Conservation (phyloP, 2,329 filamentous ascomycete species). For the Tolypocladium cylindrosporum region DNA sequence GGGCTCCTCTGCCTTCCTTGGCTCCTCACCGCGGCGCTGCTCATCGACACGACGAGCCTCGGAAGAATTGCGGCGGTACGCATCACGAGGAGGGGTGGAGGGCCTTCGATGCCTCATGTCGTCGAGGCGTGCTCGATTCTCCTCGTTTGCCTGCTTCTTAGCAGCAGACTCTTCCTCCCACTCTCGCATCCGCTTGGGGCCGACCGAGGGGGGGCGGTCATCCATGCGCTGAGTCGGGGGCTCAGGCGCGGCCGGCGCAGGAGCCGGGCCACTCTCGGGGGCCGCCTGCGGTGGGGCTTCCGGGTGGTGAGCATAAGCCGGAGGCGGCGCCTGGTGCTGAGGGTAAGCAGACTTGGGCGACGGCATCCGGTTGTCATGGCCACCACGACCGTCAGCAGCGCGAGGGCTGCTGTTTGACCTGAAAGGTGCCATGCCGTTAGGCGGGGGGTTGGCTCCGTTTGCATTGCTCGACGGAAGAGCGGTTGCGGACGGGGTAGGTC, state of each 20-base stretch:
- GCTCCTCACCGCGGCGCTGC: conserved; percentile 47
- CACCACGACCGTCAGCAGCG: conserved; percentile 65
- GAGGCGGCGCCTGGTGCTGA: conserved; percentile 52
- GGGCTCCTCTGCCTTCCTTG: conserved; percentile 46
- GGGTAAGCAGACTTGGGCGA: conserved; percentile 84
- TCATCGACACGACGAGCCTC: conserved; percentile 59
- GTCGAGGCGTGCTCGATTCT: conserved; percentile 76
- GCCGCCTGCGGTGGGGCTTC: conserved; percentile 51
- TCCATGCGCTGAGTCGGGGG: conserved; percentile 54
- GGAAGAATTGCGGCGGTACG: conserved; percentile 69
- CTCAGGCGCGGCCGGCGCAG: conserved; percentile 43
- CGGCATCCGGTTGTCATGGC: conserved; percentile 77
- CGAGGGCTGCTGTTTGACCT: conserved; percentile 63
- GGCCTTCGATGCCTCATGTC: conserved; percentile 72
- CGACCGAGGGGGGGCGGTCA: conserved; percentile 69
- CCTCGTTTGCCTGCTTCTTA: conserved; percentile 85
- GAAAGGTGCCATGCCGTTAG: conserved; percentile 58
- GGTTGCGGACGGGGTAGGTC: conserved; percentile 36
- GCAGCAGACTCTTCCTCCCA: conserved; percentile 77
- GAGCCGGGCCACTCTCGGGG: conserved; percentile 43
- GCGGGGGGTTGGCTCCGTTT: conserved; percentile 27
- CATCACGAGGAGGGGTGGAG: conserved; percentile 61
- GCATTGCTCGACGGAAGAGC: conserved; percentile 26
- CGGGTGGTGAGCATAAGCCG: conserved; percentile 59
- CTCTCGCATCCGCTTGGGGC: conserved; percentile 76